Percentiles rank a stretch among this genome's conserved stretches.
Evolutionary conservation across 1,284 basidiomycete species (phyloP).

Genomic region (Prillingera fragicola): DNA sequence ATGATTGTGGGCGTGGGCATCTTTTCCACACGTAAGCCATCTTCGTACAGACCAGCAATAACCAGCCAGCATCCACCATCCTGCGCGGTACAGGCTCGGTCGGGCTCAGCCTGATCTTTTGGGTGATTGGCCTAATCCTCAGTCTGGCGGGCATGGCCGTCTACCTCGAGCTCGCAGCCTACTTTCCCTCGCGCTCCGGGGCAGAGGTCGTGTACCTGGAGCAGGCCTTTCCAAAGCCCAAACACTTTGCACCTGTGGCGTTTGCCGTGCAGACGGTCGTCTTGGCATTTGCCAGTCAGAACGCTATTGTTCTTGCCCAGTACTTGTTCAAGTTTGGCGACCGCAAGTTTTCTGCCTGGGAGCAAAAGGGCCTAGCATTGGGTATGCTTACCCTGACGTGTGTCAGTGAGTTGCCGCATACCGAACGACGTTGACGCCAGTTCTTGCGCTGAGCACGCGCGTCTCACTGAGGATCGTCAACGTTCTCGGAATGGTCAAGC

Average conservation of each 20-base stretch:
- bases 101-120: conserved; percentile 27
- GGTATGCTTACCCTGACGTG: not conserved
- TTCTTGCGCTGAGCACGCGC: not conserved
- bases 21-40: conserved; percentile 23
- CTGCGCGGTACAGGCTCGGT: conserved; percentile 20
- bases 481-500: conserved; percentile 7
- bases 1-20: conserved; percentile 28
- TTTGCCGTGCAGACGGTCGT: conserved; percentile 28
- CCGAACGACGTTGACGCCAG: no score
- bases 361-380: conserved; percentile 12
- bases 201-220: conserved; percentile 34
- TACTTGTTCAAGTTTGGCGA: conserved; percentile 25
- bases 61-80: conserved; percentile 14
- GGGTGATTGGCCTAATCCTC: conserved; percentile 29
- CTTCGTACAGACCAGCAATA: not conserved
- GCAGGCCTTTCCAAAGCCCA: conserved; percentile 25
- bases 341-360: conserved; percentile 17
- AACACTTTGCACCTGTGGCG: conserved; percentile 27
- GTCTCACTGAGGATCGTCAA: conserved; percentile 8
- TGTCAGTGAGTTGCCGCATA: no score
- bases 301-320: conserved; percentile 21
- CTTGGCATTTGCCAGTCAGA: conserved; percentile 22
- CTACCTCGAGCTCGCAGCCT: conserved; percentile 26
- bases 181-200: conserved; percentile 28
- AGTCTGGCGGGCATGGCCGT: conserved; percentile 26